These are phyloP conservation scores for Pyrus pyrifolia DNA, from an alignment of 306 rosid species.

Conservation along the genomic window DNA sequence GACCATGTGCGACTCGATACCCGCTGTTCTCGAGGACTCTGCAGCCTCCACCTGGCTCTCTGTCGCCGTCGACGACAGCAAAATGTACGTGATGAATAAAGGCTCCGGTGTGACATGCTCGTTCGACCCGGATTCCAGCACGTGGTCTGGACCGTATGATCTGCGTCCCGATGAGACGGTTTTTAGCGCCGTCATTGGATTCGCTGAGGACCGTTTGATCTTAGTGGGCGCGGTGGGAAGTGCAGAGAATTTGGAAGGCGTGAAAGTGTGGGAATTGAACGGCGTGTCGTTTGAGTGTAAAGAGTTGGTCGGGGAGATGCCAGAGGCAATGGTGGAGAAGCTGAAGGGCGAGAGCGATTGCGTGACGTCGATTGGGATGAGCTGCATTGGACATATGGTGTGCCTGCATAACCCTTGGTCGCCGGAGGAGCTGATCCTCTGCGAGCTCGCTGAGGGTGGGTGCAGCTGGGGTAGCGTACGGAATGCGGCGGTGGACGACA, in stretches of 20 bases:
- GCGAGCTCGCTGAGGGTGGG: constrained; percentile 25
- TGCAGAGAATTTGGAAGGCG: constrained; percentile 21
- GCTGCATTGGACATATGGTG: constrained; percentile 35
- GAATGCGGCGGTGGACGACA: constrained; percentile 27
- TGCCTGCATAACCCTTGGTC: constrained; percentile 34
- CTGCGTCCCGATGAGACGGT: constrained; percentile 22
- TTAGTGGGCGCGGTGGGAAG: constrained; percentile 46
- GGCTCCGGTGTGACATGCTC: constrained; percentile 38
- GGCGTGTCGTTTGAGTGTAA: constrained; percentile 23
- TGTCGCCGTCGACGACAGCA: constrained; percentile 26
- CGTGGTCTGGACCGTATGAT: constrained; percentile 58
- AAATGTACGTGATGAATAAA: constrained; percentile 47
- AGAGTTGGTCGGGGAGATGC: constrained; percentile 60
- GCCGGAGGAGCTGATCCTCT: constrained; percentile 34
- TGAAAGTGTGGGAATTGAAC: constrained; percentile 42
- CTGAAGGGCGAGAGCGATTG: constrained; percentile 28
- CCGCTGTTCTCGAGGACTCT: constrained; percentile 33
- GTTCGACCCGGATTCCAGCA: constrained; percentile 29
- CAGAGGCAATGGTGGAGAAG: constrained; percentile 42
- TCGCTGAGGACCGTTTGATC: constrained; percentile 20
- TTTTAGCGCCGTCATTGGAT: constrained; percentile 25
- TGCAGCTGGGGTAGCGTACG: constrained; percentile 47
- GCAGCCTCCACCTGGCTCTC: constrained; percentile 56
- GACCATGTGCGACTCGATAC: constrained; percentile 37
- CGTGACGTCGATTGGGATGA: constrained; percentile 35